Percentiles rank a stretch among this genome's conserved stretches.
Evolutionary conservation across 2,329 filamentous ascomycete species (phyloP).

Genomic region (Aspergillus sp.): DNA sequence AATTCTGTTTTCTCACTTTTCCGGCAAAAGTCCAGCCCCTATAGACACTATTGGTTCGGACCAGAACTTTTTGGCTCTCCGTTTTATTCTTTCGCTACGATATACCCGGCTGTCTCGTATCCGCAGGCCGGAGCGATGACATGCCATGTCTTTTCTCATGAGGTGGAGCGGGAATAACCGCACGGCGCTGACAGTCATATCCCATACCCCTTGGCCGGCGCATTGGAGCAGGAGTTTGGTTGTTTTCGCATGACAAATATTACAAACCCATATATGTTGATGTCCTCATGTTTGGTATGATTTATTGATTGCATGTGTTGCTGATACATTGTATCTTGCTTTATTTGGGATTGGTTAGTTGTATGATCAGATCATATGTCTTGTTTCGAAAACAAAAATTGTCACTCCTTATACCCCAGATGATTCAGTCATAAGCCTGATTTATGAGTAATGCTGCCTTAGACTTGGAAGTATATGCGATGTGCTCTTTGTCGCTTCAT

Average conservation of each 20-base stretch:
- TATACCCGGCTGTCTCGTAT: not conserved
- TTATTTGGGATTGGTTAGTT: not conserved
- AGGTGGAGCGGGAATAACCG: constrained; percentile 5
- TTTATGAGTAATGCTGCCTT: no score
- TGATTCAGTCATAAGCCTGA: no score
- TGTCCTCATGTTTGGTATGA: constrained; percentile 3
- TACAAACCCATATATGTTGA: not conserved
- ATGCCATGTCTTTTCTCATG: constrained; percentile 5
- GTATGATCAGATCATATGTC: not conserved
- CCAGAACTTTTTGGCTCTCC: not conserved
- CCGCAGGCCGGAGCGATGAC: not conserved
- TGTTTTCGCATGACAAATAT: not conserved
- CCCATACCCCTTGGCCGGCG: constrained; percentile 5
- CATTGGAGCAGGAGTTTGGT: not conserved
- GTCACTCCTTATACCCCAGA: not conserved
- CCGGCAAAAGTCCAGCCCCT: not conserved
- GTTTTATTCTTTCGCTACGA: not conserved
- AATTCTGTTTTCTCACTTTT: not conserved
- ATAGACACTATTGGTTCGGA: not conserved
- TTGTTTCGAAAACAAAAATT: not conserved
- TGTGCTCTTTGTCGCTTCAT: no score
- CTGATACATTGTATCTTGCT: not conserved
- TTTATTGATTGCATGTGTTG: constrained; percentile 1
- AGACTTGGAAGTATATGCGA: no score
- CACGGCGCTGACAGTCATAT: constrained; percentile 8